Base-by-base conservation (phyloP, 2,329 filamentous ascomycete species). In the Emmonsia crescens region DNA sequence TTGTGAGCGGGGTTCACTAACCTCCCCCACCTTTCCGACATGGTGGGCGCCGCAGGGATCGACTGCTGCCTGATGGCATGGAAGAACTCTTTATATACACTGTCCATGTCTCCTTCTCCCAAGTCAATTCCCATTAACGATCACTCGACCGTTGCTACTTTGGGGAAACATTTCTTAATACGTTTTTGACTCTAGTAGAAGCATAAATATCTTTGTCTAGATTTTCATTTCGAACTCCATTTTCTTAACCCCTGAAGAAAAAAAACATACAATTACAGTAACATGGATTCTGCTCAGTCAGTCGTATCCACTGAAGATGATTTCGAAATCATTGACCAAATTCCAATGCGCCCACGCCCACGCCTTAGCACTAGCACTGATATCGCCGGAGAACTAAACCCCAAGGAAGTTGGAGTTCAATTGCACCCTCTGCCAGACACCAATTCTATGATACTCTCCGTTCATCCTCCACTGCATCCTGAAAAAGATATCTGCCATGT, bases 401-500 rank as follows among this genome's bases (percentile, higher is more conserved):
- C 29, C 16, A n/a, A 64, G 16, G 48, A 59, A 19, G 49, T 64
- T 9, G 31, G 29, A 6, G 40, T 66, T 38, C 42, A 64, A 24
- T 38, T 68, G 6, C 64, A 66, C 49, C 63, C 68, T 9, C 38
- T 68, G 9, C 61, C 56, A 3, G 54, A 63, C 12, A 58, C 54
- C 16, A 63, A 68, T 33, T 62, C 62, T 38, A 61, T 69, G 52
- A 57, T 69, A 24, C 57, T 68, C 14, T 68, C 67, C 6, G 60
- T 69, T 10, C 60, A 64, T 10, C 65, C 68, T 31, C 69, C 67
- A 5, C 56, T 62, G 27, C 55, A 66, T 42, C 68, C 69, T 27
- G 56, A 60, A 29, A 33, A 62, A 33, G 57, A 63, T n/a, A 61
- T 66, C 27, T 60, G 62, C 5, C 72, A 71, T 60, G 75, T 80